Percentiles rank a stretch among this genome's conserved stretches.
Evolutionary conservation across 2,329 filamentous ascomycete species (phyloP).

Genomic region (Exophiala calicioides): DNA sequence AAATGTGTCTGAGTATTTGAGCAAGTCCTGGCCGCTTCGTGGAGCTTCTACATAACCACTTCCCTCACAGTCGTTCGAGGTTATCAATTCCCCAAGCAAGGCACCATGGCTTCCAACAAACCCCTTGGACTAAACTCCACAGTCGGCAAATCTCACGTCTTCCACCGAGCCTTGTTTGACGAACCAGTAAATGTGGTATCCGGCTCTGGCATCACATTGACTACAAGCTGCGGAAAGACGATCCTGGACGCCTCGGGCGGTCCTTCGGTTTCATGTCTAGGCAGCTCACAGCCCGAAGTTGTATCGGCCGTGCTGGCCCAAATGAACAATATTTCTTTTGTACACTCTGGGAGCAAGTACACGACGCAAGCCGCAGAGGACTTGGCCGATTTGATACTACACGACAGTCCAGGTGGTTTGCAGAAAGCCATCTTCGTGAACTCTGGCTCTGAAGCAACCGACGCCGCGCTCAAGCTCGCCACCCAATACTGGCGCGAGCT

Average conservation of each 20-base stretch:
- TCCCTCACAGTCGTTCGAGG: too few relatives aligned
- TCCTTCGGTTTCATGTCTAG: conserved; percentile 68
- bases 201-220: too few relatives aligned
- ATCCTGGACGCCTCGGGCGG: conserved; percentile 74
- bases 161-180: too few relatives aligned
- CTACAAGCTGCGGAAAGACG: too few relatives aligned
- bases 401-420: conserved; percentile 52
- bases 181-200: too few relatives aligned
- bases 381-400: conserved; percentile 50
- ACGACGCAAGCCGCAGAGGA: conserved; percentile 55
- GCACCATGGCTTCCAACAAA: too few relatives aligned
- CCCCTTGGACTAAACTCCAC: too few relatives aligned
- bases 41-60: too few relatives aligned
- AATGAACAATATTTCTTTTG: conserved; percentile 52
- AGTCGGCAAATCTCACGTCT: too few relatives aligned
- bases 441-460: conserved; percentile 62
- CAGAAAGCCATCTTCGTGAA: conserved; percentile 57
- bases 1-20: too few relatives aligned
- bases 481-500: conserved; percentile 67
- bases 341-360: conserved; percentile 61
- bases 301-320: conserved; percentile 61
- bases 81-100: too few relatives aligned
- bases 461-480: conserved; percentile 67
- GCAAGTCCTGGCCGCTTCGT: too few relatives aligned
- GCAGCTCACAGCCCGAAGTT: conserved; percentile 50